A percentile compares a stretch with the other conserved stretches of the same genome.
phyloP scores from a whole-genome alignment of 805 yeast genomes.

The Tetrapisispora arboricola region DNA sequence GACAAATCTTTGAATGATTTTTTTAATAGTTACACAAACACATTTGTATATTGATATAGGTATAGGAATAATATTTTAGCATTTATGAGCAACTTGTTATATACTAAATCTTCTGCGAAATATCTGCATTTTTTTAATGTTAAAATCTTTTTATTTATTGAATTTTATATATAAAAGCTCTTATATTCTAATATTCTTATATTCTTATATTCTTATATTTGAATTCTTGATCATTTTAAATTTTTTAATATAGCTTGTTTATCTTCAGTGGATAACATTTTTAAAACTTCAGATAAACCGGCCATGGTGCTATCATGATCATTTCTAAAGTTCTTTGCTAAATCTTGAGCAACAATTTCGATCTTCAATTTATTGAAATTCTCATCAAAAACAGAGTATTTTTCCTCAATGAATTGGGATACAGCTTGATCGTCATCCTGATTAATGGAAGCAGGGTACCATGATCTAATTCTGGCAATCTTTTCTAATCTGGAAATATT shows the following conservation, averaged over 20 bases:
- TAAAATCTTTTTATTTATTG: no score
- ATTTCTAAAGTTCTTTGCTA: conserved; percentile 48
- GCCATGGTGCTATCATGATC: conserved; percentile 44
- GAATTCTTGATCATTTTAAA: conserved; percentile 18
- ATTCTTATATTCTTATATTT: not conserved
- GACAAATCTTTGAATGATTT: no score
- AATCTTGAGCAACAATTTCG: conserved; percentile 54
- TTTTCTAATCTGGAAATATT: conserved; percentile 55
- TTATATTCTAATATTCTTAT: no score
- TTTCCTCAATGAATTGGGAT: conserved; percentile 76
- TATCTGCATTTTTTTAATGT: no score
- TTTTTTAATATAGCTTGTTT: conserved; percentile 35
- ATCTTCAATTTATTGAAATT: conserved; percentile 53
- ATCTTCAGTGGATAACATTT: conserved; percentile 44
- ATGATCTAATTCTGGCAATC: conserved; percentile 76
- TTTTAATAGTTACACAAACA: no score
- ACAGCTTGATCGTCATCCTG: conserved; percentile 66
- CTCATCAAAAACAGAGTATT: conserved; percentile 52
- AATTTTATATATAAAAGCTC: no score
- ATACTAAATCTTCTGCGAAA: no score
- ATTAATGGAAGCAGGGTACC: conserved; percentile 68
- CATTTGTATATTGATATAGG: no score
- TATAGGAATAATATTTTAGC: no score
- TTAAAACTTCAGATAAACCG: conserved; percentile 46
- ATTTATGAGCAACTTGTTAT: no score